A percentile compares a stretch with the other conserved stretches of the same genome.
phyloP scores from a whole-genome alignment of 2,329 filamentous ascomycete species.

The Clarireedia hainanense region DNA sequence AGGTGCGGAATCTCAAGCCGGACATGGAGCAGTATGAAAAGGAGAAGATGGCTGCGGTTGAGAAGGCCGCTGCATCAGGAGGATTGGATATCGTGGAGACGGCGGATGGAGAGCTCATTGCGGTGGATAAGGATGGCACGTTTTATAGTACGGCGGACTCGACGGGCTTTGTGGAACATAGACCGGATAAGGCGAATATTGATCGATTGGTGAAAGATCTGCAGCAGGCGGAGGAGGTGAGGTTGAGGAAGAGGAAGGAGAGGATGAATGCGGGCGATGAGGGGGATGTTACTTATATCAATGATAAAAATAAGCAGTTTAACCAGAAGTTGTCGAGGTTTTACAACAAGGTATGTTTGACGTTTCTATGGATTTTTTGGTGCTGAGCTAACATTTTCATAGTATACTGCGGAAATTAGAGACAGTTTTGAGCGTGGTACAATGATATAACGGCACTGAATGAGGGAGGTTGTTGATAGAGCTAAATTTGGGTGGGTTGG shows the following conservation, averaged over 20 bases:
- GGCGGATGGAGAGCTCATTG: constrained; percentile 88
- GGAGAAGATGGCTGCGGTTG: constrained; percentile 77
- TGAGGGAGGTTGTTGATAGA: neutral
- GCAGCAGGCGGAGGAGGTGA: constrained; percentile 77
- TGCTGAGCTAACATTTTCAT: constrained; percentile 20
- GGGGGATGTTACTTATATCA: constrained; percentile 95
- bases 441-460: constrained; percentile 57
- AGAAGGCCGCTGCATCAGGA: constrained; percentile 75
- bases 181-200: constrained; percentile 77
- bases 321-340: constrained; percentile 94
- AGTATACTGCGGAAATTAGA: constrained; percentile 90
- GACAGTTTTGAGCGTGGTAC: constrained; percentile 97
- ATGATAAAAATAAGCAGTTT: constrained; percentile 99
- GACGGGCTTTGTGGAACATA: constrained; percentile 73
- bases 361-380: neutral
- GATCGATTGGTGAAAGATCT: constrained; percentile 83
- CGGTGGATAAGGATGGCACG: constrained; percentile 81
- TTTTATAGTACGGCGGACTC: constrained; percentile 88
- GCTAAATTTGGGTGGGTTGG: neutral
- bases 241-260: constrained; percentile 79
- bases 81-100: constrained; percentile 91
- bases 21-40: constrained; percentile 80
- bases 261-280: constrained; percentile 74
- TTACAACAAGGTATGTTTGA: constrained; percentile 69
- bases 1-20: constrained; percentile 68